Conservation (phyloP, 2,329 filamentous ascomycete species). For the Clonostachys sp. region DNA sequence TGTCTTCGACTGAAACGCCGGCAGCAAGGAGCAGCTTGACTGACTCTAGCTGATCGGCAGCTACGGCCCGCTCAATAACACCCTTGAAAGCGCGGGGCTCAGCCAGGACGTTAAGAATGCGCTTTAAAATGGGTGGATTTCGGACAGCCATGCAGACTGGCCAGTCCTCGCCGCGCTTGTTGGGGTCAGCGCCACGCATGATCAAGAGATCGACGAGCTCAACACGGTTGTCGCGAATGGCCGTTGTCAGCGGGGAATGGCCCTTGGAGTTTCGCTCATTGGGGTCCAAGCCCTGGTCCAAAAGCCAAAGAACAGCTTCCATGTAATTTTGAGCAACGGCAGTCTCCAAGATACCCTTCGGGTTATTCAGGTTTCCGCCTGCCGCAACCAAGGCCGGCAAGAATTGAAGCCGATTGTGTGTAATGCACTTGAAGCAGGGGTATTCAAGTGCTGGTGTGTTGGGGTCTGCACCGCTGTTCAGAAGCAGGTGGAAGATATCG, state of each 20-base stretch:
- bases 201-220: slow-evolving; percentile 58
- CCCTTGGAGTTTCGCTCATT: slow-evolving; percentile 56
- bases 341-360: slow-evolving; percentile 62
- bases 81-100: slow-evolving; percentile 61
- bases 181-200: slow-evolving; percentile 54
- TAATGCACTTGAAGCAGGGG: slow-evolving; percentile 64
- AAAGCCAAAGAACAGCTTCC: slow-evolving; percentile 54
- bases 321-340: slow-evolving; percentile 59
- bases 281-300: slow-evolving; percentile 54
- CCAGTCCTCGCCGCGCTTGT: slow-evolving; percentile 64
- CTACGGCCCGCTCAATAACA: slow-evolving; percentile 63
- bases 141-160: slow-evolving; percentile 65
- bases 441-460: slow-evolving; percentile 61
- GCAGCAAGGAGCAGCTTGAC: slow-evolving; percentile 61
- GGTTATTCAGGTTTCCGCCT: slow-evolving; percentile 52
- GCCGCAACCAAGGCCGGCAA: slow-evolving; percentile 55
- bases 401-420: slow-evolving; percentile 57
- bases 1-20: slow-evolving; percentile 65
- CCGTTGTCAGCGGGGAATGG: slow-evolving; percentile 60
- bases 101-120: slow-evolving; percentile 50
- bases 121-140: slow-evolving; percentile 54
- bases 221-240: slow-evolving; percentile 54
- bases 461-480: slow-evolving; percentile 53
- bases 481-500: slow-evolving; percentile 57
- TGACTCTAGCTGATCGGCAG: slow-evolving; percentile 61